Conservation (phyloP, 2,329 filamentous ascomycete genomes). For the Botrytis medusae region DNA sequence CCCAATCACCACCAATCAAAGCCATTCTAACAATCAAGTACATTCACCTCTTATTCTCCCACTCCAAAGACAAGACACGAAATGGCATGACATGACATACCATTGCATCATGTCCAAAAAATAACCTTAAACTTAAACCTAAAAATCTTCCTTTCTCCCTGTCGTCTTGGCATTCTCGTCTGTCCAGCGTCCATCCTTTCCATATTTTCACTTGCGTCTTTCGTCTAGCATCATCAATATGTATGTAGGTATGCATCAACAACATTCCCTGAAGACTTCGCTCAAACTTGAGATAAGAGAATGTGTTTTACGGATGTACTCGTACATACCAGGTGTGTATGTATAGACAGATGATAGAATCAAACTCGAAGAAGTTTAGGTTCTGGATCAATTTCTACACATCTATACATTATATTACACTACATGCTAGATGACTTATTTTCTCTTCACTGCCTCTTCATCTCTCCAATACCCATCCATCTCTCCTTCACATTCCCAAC, state of each 20-base stretch:
- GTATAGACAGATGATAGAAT: too few species aligned
- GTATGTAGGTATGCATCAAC: not conserved
- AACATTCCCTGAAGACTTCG: not conserved
- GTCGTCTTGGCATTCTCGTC: not conserved
- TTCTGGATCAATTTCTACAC: not conserved
- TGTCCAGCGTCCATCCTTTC: not conserved
- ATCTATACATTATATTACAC: too few species aligned
- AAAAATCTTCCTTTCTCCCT: conserved; percentile 6
- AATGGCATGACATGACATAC: not conserved
- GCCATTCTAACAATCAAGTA: too few species aligned
- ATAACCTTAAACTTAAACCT: conserved; percentile 17
- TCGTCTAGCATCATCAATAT: not conserved
- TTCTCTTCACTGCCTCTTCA: not conserved
- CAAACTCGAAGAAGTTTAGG: not conserved
- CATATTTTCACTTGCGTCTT: not conserved
- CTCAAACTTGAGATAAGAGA: not conserved
- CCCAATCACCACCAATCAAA: not conserved
- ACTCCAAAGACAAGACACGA: not conserved
- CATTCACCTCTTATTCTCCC: not conserved
- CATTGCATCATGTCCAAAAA: not conserved
- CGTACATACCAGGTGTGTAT: too few species aligned
- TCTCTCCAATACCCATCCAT: not conserved
- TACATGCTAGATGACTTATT: not conserved
- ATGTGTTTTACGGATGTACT: not conserved
- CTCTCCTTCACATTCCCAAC: too few species aligned